Conservation (phyloP, 2,329 filamentous ascomycete species). For the Aspergillus proliferans region DNA sequence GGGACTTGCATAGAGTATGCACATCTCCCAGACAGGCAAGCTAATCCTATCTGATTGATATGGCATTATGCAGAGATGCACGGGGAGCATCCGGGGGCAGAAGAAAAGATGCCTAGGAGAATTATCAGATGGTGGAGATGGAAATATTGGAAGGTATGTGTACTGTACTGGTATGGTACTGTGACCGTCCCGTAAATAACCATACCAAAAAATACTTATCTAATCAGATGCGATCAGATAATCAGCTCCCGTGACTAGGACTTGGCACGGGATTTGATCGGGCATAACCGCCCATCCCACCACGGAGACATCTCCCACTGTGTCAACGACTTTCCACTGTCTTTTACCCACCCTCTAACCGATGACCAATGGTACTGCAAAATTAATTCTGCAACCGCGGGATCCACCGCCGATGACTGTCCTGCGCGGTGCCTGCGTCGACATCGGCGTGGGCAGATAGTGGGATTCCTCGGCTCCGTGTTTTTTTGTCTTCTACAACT, state of each 20-base stretch:
- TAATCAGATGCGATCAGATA: constrained; percentile 1
- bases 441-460: not conserved
- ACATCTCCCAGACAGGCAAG: no score
- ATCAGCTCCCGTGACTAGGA: not conserved
- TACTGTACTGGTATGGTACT: not conserved
- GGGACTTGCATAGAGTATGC: no score
- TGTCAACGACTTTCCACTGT: not conserved
- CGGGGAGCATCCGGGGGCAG: no score
- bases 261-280: not conserved
- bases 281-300: not conserved
- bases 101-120: no score
- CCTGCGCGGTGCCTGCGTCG: constrained; percentile 11
- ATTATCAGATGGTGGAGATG: no score
- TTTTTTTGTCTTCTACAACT: not conserved
- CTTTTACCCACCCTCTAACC: not conserved
- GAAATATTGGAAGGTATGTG: not conserved
- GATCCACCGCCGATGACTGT: constrained; percentile 11
- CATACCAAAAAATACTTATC: not conserved
- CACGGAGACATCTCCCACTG: not conserved
- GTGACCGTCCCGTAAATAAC: no score
- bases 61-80: no score
- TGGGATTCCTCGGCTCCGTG: not conserved
- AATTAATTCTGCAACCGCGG: not conserved
- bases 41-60: no score
- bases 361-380: no score